Evolutionary conservation across 345 rosid species (phyloP), one percentile per base, ranked within the genome.

Genomic region (Laguncularia racemosa): DNA sequence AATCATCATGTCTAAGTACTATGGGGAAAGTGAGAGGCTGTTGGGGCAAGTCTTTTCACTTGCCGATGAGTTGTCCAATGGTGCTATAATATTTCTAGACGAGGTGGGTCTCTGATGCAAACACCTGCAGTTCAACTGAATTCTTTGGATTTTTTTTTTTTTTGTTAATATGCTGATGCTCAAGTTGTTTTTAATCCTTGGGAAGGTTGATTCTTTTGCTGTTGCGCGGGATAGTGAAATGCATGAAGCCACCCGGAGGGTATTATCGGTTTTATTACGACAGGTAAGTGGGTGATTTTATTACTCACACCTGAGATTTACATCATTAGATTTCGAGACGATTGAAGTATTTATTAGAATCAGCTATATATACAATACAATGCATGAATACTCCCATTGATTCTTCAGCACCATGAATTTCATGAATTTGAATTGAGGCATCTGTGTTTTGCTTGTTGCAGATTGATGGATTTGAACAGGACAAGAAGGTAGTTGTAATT

Each of bases 391-490:
- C 1, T 0, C 14, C 3, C 20, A 50, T 15, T 21, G 13, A 48
- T 17, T 11, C 50, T 38, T 16, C 20, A 15, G 56, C 19, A 51
- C 19, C 47, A 14, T 23, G n/a, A 19, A 13, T 50, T 20, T 43
- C 28, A 51, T 13, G 50, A 50, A 16, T 49, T 15, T 56, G 15
- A 4, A 20, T 52, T 48, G 45, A 26, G 21, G 18, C 28, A 12
- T 10, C 40, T 69, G 26, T 50, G 20, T 28, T 46, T 66, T 33
- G 38, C 46, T 46, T 54, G 59, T 18, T 60, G 71, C 80, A 93
- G 97, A 93, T 85, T 55, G 99, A 93, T 72, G 96, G 99, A 63
- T 93, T 93, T 81, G 97, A 93, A 64, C 95, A 85, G 61, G 92
- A 87, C 52, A 85, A 87, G 68, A 87, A 87, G 65, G 96, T 85